Evolutionary conservation across 371 early-diverging fungal genomes (phyloP), one percentile per base, ranked within the genome.

Genomic region (Phascolomyces articulosus): DNA sequence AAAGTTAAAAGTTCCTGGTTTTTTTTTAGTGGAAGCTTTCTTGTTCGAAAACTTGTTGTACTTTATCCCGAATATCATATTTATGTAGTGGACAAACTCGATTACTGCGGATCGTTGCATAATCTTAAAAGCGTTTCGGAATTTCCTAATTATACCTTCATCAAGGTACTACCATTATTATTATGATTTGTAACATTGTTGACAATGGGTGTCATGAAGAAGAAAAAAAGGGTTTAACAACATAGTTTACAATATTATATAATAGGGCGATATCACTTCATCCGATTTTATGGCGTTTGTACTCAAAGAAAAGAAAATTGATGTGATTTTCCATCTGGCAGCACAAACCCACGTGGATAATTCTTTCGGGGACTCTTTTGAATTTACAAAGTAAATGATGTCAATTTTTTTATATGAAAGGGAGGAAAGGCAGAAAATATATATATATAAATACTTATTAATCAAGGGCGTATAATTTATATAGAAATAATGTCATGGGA

Each of bases 321-420:
- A 93, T 66, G 87, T 88, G 15, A 89, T 95, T 38, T 77, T 93
- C 61, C 94, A 95, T 68, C 77, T 93, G 38, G 95, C 95, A 7
- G 94, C 95, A 21, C 92, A 92, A 65, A 90, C 93, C 0, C 93
- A 93, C 73, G 95, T 95, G 18, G 93, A 95, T 76, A 93, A 93
- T 70, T 95, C 95, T n/a, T 89, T 89, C 77, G 93, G 92, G 10
- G 89, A 92, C 70, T 92, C 94, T 7, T 88, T 92, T 62, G 93
- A 90, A 58, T 95, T 93, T 66, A 94, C 93, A n/a, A 80, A 77
- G 83, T 82, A 60, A 20, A n/a, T 9, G 16, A 13, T 29, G 31
- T 34, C 34, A 1, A 34, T 9, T 34, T 1, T 6, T 34, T 34
- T 9, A 34, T 9, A 34, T 9, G 11, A 34, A 34, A 34, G 34